Percentiles rank a stretch among this genome's conserved stretches.
These are phyloP conservation scores for Helichrysum umbraculigerum DNA, from an alignment of 129 eudicot genomes.

Conservation along the genomic window DNA sequence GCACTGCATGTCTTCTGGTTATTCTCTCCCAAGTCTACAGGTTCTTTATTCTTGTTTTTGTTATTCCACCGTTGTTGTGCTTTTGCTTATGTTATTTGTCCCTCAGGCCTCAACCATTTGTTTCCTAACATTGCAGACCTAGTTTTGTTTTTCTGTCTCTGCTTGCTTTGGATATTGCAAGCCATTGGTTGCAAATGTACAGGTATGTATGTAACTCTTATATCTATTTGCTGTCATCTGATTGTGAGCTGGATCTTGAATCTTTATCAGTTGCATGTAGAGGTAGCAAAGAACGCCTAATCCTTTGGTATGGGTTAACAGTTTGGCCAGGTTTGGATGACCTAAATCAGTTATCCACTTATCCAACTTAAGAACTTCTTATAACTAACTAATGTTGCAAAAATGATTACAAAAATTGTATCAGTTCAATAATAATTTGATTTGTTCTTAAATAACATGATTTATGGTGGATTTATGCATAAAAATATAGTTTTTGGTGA, in stretches of 20 bases:
- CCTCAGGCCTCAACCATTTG: not conserved
- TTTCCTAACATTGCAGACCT: slow-evolving; percentile 59
- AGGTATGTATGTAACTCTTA: slow-evolving; percentile 46
- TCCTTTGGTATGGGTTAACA: not conserved
- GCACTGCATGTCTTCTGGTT: slow-evolving; percentile 92
- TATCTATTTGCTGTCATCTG: not conserved
- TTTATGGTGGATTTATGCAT: slow-evolving; percentile 9
- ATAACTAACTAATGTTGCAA: not conserved
- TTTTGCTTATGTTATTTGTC: not conserved
- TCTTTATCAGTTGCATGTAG: not conserved
- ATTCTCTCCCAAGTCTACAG: slow-evolving; percentile 93
- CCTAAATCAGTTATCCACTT: not conserved
- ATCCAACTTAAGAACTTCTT: not conserved
- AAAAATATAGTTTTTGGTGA: slow-evolving; percentile 1
- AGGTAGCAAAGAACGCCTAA: not conserved
- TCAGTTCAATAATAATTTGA: not conserved
- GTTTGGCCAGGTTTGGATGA: slow-evolving; percentile 4
- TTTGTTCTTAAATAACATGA: not conserved
- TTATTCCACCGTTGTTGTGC: not conserved
- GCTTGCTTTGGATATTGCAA: slow-evolving; percentile 93
- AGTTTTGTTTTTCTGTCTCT: slow-evolving; percentile 80
- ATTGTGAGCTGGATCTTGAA: slow-evolving; percentile 4
- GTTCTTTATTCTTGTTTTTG: slow-evolving; percentile 27
- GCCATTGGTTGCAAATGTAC: slow-evolving; percentile 99
- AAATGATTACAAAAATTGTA: not conserved